Evolutionary conservation across 768 basidiomycete genomes (phyloP), one percentile per base, ranked within the genome.

Genomic region (Lentinus tigrinus): DNA sequence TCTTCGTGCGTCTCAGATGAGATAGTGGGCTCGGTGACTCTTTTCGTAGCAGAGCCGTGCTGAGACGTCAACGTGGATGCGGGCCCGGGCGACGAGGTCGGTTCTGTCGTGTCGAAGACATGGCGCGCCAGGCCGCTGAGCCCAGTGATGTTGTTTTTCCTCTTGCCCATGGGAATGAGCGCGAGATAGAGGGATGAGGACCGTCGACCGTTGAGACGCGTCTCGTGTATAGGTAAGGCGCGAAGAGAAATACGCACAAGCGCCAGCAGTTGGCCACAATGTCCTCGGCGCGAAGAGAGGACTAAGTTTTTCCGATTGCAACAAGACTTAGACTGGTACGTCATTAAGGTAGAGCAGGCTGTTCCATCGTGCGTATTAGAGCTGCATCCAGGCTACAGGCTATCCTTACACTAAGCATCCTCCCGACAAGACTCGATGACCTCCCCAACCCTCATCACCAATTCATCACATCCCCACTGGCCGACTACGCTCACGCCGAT

Each of bases 401-500:
- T 53, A 52, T n/a, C n/a, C n/a, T n/a, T n/a, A n/a, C n/a, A n/a
- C 13, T 37, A 24, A 14, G n/a, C 28, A 13, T 21, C 8, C 8
- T 23, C 24, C 1, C 48, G 23, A 40, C 54, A 47, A 5, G 21
- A 10, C 58, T 67, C 64, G 11, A 86, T 69, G 27, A 69, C 65
- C 50, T 74, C 73, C 43, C 85, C 87, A 3, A 89, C 78, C 16
- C 67, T 67, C 58, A 91, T 63, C 3, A 91, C 78, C 60, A 84
- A 57, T 52, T 77, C 76, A 60, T 93, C 90, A 52, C 74, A 79
- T 0, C 95, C 95, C 94, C 94, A 96, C 64, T 91, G 91, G 1
- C 93, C 91, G 0, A 93, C 85, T 26, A 97, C 65, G 63, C 89
- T 93, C 31, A 91, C 74, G 2, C 94, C 94, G 0, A 95, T 77